phyloP scores from a whole-genome alignment of 148 eudicot genomes.

The Nepenthes gracilis region DNA sequence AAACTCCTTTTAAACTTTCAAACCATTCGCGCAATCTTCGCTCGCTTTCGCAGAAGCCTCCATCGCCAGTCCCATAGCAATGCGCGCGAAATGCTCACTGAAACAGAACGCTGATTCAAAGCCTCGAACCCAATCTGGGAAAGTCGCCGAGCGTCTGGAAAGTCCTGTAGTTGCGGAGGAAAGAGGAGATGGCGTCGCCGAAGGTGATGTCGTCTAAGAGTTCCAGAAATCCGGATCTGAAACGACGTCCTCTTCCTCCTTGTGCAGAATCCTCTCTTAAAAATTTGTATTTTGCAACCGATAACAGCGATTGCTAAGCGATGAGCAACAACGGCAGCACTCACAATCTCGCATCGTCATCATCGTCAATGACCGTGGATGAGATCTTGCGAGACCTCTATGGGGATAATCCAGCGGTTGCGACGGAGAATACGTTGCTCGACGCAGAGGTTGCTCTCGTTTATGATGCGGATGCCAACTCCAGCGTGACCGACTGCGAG shows the following conservation, averaged over 20 bases:
- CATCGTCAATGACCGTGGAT: constrained; percentile 9
- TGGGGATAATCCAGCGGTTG: constrained; percentile 1
- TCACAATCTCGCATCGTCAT: neutral
- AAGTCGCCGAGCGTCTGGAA: too few relatives aligned
- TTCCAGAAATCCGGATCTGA: constrained; percentile 32
- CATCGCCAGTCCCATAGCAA: too few relatives aligned
- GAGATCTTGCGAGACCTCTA: constrained; percentile 10
- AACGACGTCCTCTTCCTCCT: constrained; percentile 3
- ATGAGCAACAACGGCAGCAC: neutral
- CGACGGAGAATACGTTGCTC: constrained; percentile 10
- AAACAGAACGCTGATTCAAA: too few relatives aligned
- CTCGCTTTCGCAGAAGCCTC: too few relatives aligned
- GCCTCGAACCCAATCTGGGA: too few relatives aligned
- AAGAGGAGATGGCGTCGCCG: constrained; percentile 33
- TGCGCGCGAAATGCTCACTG: too few relatives aligned
- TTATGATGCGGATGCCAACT: constrained; percentile 41
- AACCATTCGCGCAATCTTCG: too few relatives aligned
- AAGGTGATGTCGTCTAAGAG: constrained; percentile 32
- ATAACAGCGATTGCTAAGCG: constrained; percentile 1
- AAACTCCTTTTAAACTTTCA: too few relatives aligned
- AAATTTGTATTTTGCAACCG: constrained; percentile 4
- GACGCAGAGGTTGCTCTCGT: constrained; percentile 35
- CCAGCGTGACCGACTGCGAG: constrained; percentile 17
- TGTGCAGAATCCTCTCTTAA: constrained; percentile 10
- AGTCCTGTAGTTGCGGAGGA: too few relatives aligned